phyloP scores from a whole-genome alignment of 228 moss, liverwort and hornwort genomes.

The Sphagnum fallax region DNA sequence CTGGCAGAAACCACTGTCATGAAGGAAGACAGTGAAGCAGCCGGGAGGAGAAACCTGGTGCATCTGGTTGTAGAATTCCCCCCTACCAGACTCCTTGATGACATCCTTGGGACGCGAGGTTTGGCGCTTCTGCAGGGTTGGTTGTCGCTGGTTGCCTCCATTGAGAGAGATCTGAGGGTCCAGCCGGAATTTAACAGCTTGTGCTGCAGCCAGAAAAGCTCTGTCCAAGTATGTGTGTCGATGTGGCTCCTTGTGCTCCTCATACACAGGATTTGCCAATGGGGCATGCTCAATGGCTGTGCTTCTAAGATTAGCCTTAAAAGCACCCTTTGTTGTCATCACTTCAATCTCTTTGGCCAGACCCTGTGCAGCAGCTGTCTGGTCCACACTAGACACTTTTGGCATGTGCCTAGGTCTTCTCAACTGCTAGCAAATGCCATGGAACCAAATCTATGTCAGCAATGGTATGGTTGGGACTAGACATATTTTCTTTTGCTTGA shows the following conservation, averaged over 20 bases:
- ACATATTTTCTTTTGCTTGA: too few species aligned
- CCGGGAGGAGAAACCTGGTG: slow-evolving; percentile 26
- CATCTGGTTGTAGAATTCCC: slow-evolving; percentile 37
- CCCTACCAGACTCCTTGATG: slow-evolving; percentile 17
- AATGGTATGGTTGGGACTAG: too few species aligned
- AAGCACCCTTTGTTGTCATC: slow-evolving; percentile 15
- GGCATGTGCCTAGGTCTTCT: background rate
- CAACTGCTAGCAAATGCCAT: too few species aligned
- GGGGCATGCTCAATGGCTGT: slow-evolving; percentile 14
- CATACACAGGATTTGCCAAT: slow-evolving; percentile 2
- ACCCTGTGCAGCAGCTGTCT: slow-evolving; percentile 19
- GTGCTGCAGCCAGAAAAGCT: slow-evolving; percentile 34
- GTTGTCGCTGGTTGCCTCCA: slow-evolving; percentile 10
- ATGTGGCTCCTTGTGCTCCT: slow-evolving; percentile 13
- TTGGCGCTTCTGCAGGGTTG: slow-evolving; percentile 13
- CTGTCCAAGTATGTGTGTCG: slow-evolving; percentile 26
- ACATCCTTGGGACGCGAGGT: slow-evolving; percentile 5
- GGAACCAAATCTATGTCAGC: too few species aligned
- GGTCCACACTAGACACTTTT: slow-evolving; percentile 12
- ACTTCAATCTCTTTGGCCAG: slow-evolving; percentile 38
- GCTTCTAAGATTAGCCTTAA: slow-evolving; percentile 12
- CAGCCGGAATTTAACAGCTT: slow-evolving; percentile 34
- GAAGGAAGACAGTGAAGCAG: too few species aligned
- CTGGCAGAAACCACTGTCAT: too few species aligned
- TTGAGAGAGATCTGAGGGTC: background rate